Conservation (phyloP, 768 basidiomycete genomes). For the Leccinum boreale region DNA sequence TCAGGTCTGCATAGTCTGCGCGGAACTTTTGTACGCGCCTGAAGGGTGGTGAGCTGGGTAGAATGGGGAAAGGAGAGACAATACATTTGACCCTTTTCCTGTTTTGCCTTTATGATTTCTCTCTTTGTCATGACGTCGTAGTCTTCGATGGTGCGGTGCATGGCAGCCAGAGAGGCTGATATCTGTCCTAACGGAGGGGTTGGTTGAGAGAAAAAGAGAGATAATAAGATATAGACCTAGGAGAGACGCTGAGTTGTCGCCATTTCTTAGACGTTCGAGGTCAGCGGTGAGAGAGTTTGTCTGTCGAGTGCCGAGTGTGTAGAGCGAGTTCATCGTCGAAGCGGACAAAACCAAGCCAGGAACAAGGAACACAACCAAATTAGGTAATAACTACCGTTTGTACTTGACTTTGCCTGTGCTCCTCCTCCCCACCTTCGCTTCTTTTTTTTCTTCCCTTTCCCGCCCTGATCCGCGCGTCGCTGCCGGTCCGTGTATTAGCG, state of each 20-base stretch:
- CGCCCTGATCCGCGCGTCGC: slow-evolving; percentile 1
- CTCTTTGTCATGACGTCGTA: slow-evolving; percentile 96
- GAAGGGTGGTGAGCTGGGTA: slow-evolving; percentile 7
- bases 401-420: slow-evolving; percentile 47
- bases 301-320: slow-evolving; percentile 90
- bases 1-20: slow-evolving; percentile 79
- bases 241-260: slow-evolving; percentile 76
- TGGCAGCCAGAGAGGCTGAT: slow-evolving; percentile 92
- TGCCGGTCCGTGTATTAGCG: slow-evolving; percentile 48
- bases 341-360: slow-evolving; percentile 1
- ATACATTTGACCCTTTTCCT: slow-evolving; percentile 93
- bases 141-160: slow-evolving; percentile 93
- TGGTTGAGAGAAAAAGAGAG: neutral
- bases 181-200: slow-evolving; percentile 77
- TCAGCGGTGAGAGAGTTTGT: slow-evolving; percentile 86
- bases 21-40: slow-evolving; percentile 95
- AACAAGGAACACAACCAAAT: neutral
- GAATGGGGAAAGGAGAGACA: slow-evolving; percentile 22
- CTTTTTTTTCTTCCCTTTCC: neutral
- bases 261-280: slow-evolving; percentile 75
- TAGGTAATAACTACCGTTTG: slow-evolving; percentile 42
- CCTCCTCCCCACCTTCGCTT: slow-evolving; percentile 15
- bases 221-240: slow-evolving; percentile 60
- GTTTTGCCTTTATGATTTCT: slow-evolving; percentile 94
- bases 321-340: slow-evolving; percentile 86